Percentiles rank a stretch among this genome's conserved stretches.
These are phyloP conservation scores for Claviceps sp. DNA, from an alignment of 2,329 filamentous ascomycete genomes.

Conservation along the genomic window DNA sequence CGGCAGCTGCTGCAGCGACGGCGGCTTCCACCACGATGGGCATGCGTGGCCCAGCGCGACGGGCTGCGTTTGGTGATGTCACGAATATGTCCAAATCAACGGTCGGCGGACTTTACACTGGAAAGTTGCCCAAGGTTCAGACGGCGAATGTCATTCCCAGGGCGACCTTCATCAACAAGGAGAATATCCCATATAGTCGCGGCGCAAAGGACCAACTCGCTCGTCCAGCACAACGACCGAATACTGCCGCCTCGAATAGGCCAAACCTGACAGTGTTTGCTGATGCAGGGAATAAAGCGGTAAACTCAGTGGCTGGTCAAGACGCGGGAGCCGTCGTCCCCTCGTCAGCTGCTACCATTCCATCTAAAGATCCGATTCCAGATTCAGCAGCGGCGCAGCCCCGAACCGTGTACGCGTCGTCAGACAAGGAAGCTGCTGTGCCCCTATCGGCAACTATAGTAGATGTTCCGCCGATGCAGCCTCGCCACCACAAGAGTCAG, in stretches of 20 bases:
- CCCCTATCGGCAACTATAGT: constrained; percentile 5
- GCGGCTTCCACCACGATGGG: constrained; percentile 13
- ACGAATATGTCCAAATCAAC: constrained; percentile 49
- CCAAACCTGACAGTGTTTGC: not conserved
- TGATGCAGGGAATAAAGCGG: constrained; percentile 12
- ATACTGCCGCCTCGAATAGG: not conserved
- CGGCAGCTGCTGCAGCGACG: constrained; percentile 6
- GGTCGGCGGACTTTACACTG: constrained; percentile 17
- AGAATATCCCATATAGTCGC: constrained; percentile 23
- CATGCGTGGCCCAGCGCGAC: constrained; percentile 44
- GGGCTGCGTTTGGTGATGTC: constrained; percentile 69
- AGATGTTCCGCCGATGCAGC: constrained; percentile 18
- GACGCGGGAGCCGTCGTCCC: constrained; percentile 1
- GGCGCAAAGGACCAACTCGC: constrained; percentile 22
- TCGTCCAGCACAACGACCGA: constrained; percentile 23
- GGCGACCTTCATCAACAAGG: constrained; percentile 24
- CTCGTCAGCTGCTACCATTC: constrained; percentile 3
- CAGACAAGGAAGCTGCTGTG: constrained; percentile 4
- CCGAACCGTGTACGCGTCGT: not conserved
- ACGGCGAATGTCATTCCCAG: constrained; percentile 12
- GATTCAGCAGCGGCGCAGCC: constrained; percentile 1
- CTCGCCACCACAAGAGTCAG: constrained; percentile 41
- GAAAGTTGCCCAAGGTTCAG: constrained; percentile 23
- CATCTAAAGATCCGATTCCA: not conserved
- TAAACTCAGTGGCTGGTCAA: not conserved